Evolutionary conservation across 1,284 basidiomycete species (phyloP).

Genomic region (Apiotrichum veenhuisii): DNA sequence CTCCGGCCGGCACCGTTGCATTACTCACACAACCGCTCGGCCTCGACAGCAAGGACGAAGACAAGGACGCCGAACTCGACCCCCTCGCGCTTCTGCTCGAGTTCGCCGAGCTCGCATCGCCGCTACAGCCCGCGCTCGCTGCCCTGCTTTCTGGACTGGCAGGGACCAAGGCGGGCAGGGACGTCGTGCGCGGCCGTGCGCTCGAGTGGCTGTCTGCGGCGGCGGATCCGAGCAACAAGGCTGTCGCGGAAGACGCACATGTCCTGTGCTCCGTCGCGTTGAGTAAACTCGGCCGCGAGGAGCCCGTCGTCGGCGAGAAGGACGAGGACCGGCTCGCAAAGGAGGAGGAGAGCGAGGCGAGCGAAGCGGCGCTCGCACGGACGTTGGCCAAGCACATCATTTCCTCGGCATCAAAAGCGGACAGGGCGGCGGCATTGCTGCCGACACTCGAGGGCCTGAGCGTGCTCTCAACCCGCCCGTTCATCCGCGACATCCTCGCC

Average conservation of each 20-base stretch:
- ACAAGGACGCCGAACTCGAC: constrained; percentile 15
- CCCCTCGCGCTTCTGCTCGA: constrained; percentile 38
- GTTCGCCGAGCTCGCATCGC: constrained; percentile 37
- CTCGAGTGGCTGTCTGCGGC: constrained; percentile 40
- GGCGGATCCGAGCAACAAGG: constrained; percentile 34
- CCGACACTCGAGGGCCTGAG: constrained; percentile 78
- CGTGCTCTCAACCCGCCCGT: constrained; percentile 66
- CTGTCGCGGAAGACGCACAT: constrained; percentile 30
- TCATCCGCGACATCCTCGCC: constrained; percentile 64
- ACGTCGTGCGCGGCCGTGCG: constrained; percentile 56
- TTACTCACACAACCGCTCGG: constrained; percentile 27
- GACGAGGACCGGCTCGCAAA: constrained; percentile 27
- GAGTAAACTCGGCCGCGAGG: constrained; percentile 67
- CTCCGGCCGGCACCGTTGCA: constrained; percentile 18
- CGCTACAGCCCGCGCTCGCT: constrained; percentile 55
- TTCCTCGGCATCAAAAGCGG: constrained; percentile 3
- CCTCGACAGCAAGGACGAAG: constrained; percentile 4
- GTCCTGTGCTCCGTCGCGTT: constrained; percentile 67
- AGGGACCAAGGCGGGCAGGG: constrained; percentile 66
- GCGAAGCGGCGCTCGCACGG: constrained; percentile 55
- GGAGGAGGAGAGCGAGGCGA: constrained; percentile 23
- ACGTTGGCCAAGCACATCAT: constrained; percentile 60
- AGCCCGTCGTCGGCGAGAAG: constrained; percentile 52
- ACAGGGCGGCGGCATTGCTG: constrained; percentile 29
- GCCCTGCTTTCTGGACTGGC: constrained; percentile 68